Percentiles rank a stretch among this genome's conserved stretches.
Evolutionary conservation across 129 eudicot species (phyloP).

Genomic region (Oenanthe sinensis): DNA sequence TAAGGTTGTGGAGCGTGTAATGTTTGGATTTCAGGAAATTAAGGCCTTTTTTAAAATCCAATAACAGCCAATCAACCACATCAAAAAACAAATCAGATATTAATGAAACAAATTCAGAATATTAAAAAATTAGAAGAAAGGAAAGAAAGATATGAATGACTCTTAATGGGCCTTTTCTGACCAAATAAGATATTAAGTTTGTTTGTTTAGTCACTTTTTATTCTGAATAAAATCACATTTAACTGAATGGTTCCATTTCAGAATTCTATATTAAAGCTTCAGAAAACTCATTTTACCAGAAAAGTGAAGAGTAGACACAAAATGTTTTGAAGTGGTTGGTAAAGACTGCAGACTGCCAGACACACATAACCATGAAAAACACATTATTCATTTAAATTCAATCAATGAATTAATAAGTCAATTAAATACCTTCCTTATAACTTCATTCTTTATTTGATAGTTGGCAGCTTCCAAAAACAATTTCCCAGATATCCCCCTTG

Average conservation of each 20-base stretch:
- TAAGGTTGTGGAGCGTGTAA: not conserved
- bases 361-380: not conserved
- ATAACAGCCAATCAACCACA: not conserved
- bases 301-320: not conserved
- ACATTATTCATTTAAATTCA: not conserved
- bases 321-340: not conserved
- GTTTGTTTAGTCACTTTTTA: too few relatives aligned
- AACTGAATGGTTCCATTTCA: too few relatives aligned
- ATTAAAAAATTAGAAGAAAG: not conserved
- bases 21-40: not conserved
- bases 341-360: not conserved
- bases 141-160: not conserved
- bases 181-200: too few relatives aligned
- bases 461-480: constrained; percentile 73
- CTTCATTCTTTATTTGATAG: constrained; percentile 65
- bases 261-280: too few relatives aligned
- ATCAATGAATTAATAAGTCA: not conserved
- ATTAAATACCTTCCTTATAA: constrained; percentile 10
- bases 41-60: not conserved
- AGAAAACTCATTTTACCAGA: too few relatives aligned
- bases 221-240: too few relatives aligned
- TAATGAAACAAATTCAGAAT: not conserved
- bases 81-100: not conserved
- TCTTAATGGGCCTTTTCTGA: too few relatives aligned
- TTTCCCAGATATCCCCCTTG: constrained; percentile 59